These are phyloP conservation scores for Lophiotrema nucula DNA, from an alignment of 495 filamentous ascomycete genomes.

Conservation along the genomic window DNA sequence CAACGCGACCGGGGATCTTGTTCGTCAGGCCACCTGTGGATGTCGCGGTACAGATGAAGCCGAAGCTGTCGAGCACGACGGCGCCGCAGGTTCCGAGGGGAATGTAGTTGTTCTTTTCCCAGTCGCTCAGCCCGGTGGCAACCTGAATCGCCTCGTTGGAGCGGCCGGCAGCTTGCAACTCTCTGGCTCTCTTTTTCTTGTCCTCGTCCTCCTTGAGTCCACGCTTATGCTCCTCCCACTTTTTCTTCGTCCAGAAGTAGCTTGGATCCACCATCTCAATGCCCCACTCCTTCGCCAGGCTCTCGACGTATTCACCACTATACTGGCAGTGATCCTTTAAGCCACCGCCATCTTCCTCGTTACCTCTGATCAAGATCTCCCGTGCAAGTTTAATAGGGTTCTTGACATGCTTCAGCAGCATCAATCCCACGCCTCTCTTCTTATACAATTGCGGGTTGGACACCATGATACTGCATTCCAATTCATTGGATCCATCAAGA, in stretches of 20 bases:
- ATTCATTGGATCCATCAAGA: conserved; percentile 74
- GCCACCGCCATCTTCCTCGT: conserved; percentile 43
- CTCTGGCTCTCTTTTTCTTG: conserved; percentile 1
- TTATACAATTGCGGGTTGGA: conserved; percentile 62
- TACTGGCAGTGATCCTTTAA: conserved; percentile 67
- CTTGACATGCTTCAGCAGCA: conserved; percentile 66
- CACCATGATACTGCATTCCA: conserved; percentile 91
- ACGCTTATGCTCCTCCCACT: conserved; percentile 80
- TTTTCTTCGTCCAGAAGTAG: conserved; percentile 75
- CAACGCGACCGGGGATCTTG: conserved; percentile 79
- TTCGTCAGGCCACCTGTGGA: conserved; percentile 89
- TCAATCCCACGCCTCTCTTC: conserved; percentile 76
- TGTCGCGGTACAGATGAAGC: conserved; percentile 74
- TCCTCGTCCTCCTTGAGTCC: conserved; percentile 58
- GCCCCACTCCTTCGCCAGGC: conserved; percentile 63
- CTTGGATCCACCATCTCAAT: conserved; percentile 63
- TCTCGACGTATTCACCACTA: conserved; percentile 65
- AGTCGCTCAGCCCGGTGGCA: conserved; percentile 30
- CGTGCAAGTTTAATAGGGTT: conserved; percentile 77
- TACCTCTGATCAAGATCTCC: conserved; percentile 65
- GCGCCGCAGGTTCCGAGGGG: conserved; percentile 84
- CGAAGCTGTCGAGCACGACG: conserved; percentile 71
- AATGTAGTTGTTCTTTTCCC: conserved; percentile 59
- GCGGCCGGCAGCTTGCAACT: not conserved
- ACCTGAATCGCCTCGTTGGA: not conserved